Percentiles rank a stretch among this genome's conserved stretches.
phyloP scores from a whole-genome alignment of 495 filamentous ascomycete species.

The Aspergillus avenaceus region DNA sequence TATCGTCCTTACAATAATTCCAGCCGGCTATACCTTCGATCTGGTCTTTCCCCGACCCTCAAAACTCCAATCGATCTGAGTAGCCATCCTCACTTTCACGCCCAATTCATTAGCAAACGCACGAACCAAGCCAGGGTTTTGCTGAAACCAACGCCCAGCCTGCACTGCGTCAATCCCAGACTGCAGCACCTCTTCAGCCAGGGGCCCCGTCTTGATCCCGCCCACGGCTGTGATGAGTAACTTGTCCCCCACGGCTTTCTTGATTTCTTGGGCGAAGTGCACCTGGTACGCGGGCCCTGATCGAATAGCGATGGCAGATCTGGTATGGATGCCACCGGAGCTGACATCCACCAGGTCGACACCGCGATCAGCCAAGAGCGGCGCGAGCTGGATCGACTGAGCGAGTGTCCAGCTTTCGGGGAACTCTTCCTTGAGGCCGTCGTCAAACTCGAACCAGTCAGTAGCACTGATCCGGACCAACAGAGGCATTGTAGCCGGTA shows the following conservation, averaged over 20 bases:
- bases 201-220: conserved; percentile 41
- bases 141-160: conserved; percentile 53
- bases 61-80: conserved; percentile 56
- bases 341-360: conserved; percentile 59
- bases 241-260: conserved; percentile 42
- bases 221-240: conserved; percentile 48
- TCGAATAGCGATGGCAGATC: conserved; percentile 50
- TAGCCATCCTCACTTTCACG: conserved; percentile 52
- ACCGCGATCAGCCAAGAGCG: conserved; percentile 41
- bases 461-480: conserved; percentile 52
- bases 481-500: conserved; percentile 56
- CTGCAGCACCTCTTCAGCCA: conserved; percentile 42
- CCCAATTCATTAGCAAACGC: conserved; percentile 60
- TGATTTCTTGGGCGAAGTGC: conserved; percentile 42
- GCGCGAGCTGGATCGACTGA: conserved; percentile 42
- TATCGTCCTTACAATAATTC: too few species aligned
- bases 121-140: conserved; percentile 62
- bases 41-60: conserved; percentile 6
- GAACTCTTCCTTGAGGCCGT: conserved; percentile 26
- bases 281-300: conserved; percentile 39
- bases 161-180: conserved; percentile 44
- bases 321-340: conserved; percentile 49
- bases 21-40: too few species aligned
- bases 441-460: conserved; percentile 49
- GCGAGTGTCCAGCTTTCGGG: conserved; percentile 49